Evolutionary conservation across 108 stramenopile genomes (phyloP).

Genomic region (Fistulifera pelliculosa): DNA sequence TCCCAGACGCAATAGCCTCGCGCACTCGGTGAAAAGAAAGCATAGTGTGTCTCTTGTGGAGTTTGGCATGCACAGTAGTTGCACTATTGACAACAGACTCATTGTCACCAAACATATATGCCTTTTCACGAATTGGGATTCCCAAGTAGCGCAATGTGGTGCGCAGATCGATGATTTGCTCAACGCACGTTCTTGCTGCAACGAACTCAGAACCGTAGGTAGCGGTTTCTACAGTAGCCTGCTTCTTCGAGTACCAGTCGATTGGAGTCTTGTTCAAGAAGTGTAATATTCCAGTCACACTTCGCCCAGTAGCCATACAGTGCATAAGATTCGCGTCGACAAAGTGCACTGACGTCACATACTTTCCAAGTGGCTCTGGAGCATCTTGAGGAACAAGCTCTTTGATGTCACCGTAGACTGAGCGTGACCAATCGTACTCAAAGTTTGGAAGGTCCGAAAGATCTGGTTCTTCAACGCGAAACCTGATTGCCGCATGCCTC

Average conservation of each 20-base stretch:
- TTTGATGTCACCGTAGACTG: too few relatives aligned
- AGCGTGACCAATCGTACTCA: background rate
- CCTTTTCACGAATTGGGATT: constrained; percentile 14
- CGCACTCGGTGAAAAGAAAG: constrained; percentile 13
- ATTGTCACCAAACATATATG: constrained; percentile 33
- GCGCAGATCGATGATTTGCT: too few relatives aligned
- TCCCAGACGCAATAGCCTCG: constrained; percentile 15
- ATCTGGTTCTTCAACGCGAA: constrained; percentile 7
- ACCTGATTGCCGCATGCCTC: background rate
- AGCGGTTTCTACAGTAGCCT: constrained; percentile 17
- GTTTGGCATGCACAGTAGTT: constrained; percentile 5
- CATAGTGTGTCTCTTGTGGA: constrained; percentile 15
- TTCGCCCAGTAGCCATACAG: constrained; percentile 11
- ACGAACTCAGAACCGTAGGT: too few relatives aligned
- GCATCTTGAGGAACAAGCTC: too few relatives aligned
- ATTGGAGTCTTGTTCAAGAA: constrained; percentile 26
- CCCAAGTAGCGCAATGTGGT: too few relatives aligned
- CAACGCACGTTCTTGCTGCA: too few relatives aligned
- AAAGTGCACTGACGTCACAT: constrained; percentile 8
- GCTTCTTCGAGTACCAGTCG: constrained; percentile 22
- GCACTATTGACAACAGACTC: constrained; percentile 21
- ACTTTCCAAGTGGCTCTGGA: background rate
- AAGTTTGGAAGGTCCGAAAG: background rate
- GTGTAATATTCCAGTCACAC: constrained; percentile 19
- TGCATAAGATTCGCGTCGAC: constrained; percentile 7